These are phyloP conservation scores for Evansstolkia leycettana DNA, from an alignment of 495 filamentous ascomycete species.

Conservation along the genomic window DNA sequence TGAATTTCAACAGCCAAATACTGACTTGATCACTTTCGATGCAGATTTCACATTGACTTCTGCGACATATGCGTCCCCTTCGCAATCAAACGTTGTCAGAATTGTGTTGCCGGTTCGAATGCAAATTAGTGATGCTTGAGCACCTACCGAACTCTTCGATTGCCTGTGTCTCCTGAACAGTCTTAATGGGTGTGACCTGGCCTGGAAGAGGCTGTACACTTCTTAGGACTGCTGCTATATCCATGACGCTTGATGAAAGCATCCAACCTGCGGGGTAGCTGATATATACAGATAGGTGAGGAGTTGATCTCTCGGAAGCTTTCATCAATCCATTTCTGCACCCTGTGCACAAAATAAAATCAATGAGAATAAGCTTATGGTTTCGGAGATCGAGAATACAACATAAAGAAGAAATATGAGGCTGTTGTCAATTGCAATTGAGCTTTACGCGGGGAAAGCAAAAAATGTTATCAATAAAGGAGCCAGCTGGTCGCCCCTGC, in stretches of 20 bases:
- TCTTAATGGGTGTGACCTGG: slow-evolving; percentile 21
- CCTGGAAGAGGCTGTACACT: slow-evolving; percentile 19
- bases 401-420: slow-evolving; percentile 1
- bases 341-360: too few relatives aligned
- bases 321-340: slow-evolving; percentile 6
- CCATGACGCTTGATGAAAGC: slow-evolving; percentile 9
- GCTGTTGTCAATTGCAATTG: too few relatives aligned
- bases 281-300: neutral
- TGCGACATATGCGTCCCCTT: slow-evolving; percentile 31
- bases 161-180: slow-evolving; percentile 30
- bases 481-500: too few relatives aligned
- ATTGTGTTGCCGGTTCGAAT: neutral
- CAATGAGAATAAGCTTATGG: too few relatives aligned
- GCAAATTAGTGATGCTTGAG: too few relatives aligned
- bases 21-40: slow-evolving; percentile 35
- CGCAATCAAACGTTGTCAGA: neutral
- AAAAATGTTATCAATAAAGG: too few relatives aligned
- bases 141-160: slow-evolving; percentile 26
- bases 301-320: neutral
- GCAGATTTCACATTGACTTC: slow-evolving; percentile 33
- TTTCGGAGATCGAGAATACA: too few relatives aligned
- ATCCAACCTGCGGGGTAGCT: neutral
- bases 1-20: too few relatives aligned
- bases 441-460: too few relatives aligned
- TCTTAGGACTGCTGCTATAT: slow-evolving; percentile 10